Conservation (phyloP, 768 basidiomycete species). For the Piloderma croceum region DNA sequence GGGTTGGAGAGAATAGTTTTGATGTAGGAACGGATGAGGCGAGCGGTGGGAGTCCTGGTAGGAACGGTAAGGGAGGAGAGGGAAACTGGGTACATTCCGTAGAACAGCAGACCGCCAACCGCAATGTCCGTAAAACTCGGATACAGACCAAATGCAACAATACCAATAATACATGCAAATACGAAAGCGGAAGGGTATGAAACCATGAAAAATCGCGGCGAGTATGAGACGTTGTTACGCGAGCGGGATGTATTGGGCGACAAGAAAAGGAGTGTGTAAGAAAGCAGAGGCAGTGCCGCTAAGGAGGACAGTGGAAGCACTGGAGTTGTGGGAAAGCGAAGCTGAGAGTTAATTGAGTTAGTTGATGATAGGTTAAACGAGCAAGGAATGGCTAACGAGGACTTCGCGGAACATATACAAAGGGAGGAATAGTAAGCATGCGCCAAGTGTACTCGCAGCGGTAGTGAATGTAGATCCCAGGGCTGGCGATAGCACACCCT, state of each 20-base stretch:
- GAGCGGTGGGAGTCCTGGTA: slow-evolving; percentile 48
- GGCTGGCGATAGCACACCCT: slow-evolving; percentile 50
- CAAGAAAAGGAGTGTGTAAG: slow-evolving; percentile 57
- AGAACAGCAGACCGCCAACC: slow-evolving; percentile 53
- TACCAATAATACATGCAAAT: slow-evolving; percentile 49
- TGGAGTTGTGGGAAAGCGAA: slow-evolving; percentile 46
- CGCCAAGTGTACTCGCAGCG: slow-evolving; percentile 55
- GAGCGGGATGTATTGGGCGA: slow-evolving; percentile 46
- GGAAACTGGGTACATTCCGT: slow-evolving; percentile 55
- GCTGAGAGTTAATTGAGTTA: slow-evolving; percentile 27
- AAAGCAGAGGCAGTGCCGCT: slow-evolving; percentile 54
- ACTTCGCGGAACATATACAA: slow-evolving; percentile 58
- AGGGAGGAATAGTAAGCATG: slow-evolving; percentile 56
- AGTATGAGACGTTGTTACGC: slow-evolving; percentile 42
- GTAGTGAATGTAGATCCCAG: slow-evolving; percentile 52
- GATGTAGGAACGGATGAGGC: slow-evolving; percentile 62
- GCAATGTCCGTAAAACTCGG: slow-evolving; percentile 55
- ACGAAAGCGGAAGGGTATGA: slow-evolving; percentile 52
- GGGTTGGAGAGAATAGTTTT: slow-evolving; percentile 88
- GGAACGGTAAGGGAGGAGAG: slow-evolving; percentile 36
- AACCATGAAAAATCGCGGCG: slow-evolving; percentile 50
- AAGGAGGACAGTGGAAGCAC: slow-evolving; percentile 53
- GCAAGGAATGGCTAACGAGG: slow-evolving; percentile 38
- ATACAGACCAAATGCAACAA: slow-evolving; percentile 56
- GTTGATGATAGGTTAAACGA: slow-evolving; percentile 5